Conservation (phyloP, 768 basidiomycete genomes). For the Candolleomyces efflorescens region DNA sequence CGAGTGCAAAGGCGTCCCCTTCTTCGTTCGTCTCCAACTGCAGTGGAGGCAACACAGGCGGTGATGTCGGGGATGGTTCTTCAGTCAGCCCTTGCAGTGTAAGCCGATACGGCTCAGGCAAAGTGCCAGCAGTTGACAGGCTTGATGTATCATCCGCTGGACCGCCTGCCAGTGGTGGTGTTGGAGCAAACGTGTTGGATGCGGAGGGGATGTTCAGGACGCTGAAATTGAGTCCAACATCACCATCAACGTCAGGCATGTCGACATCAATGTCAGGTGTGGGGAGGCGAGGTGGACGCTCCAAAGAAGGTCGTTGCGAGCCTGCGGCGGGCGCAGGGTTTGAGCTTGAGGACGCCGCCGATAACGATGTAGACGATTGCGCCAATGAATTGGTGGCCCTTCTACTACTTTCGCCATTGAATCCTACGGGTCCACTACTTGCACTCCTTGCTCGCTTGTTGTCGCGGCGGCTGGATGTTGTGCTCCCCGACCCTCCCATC, state of each 20-base stretch:
- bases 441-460: slow-evolving; percentile 57
- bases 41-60: background rate
- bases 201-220: too few relatives aligned
- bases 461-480: slow-evolving; percentile 26
- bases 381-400: slow-evolving; percentile 25
- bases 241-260: background rate
- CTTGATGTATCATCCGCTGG: too few relatives aligned
- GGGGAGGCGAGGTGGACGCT: slow-evolving; percentile 6
- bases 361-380: slow-evolving; percentile 26
- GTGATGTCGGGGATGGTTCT: background rate
- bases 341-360: slow-evolving; percentile 6
- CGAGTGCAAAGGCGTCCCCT: background rate
- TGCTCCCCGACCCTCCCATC: slow-evolving; percentile 13
- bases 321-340: background rate
- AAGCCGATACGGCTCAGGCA: background rate
- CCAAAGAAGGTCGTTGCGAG: background rate
- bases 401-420: slow-evolving; percentile 19
- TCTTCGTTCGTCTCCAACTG: background rate
- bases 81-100: background rate
- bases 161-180: background rate
- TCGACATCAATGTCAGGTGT: slow-evolving; percentile 9
- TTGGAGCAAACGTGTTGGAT: too few relatives aligned
- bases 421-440: slow-evolving; percentile 40
- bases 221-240: background rate
- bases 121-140: background rate